Evolutionary conservation across 2,329 filamentous ascomycete species (phyloP).

Genomic region (Venturia carpophila): DNA sequence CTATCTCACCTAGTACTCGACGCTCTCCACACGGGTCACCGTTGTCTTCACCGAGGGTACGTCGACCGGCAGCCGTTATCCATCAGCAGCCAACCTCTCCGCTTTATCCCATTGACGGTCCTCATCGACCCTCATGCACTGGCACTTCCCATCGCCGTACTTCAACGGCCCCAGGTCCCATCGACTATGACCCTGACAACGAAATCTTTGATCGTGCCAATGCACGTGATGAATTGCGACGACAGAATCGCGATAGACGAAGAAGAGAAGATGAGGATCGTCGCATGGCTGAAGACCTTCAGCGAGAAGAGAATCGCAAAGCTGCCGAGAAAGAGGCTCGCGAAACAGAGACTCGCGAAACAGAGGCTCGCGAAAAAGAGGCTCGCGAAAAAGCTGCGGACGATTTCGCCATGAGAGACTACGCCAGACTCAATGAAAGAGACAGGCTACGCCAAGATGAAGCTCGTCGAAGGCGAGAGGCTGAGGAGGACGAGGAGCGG

Average conservation of each 20-base stretch:
- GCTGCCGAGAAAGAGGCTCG: constrained; percentile 10
- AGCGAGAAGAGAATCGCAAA: constrained; percentile 10
- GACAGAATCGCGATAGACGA: constrained; percentile 15
- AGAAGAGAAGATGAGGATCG: constrained; percentile 15
- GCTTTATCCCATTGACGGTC: background rate
- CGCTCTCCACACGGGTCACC: constrained; percentile 4
- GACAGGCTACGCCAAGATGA: constrained; percentile 5
- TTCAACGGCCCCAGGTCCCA: constrained; percentile 14
- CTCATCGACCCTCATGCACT: background rate
- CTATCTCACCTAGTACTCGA: background rate
- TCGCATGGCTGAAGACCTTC: constrained; percentile 7
- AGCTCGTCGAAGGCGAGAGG: background rate
- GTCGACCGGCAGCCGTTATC: constrained; percentile 9
- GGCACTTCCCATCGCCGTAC: constrained; percentile 14
- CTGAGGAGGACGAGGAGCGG: background rate
- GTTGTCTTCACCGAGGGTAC: background rate
- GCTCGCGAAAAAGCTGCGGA: constrained; percentile 13
- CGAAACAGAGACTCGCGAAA: constrained; percentile 14
- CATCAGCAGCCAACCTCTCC: constrained; percentile 3
- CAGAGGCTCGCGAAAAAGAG: constrained; percentile 11
- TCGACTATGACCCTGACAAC: background rate
- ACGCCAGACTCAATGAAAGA: constrained; percentile 6
- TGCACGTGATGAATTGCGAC: constrained; percentile 17
- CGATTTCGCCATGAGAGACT: constrained; percentile 14
- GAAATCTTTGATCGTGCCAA: constrained; percentile 17